Conservation (phyloP, 1,284 basidiomycete species). For the Ganoderma multipileum region DNA sequence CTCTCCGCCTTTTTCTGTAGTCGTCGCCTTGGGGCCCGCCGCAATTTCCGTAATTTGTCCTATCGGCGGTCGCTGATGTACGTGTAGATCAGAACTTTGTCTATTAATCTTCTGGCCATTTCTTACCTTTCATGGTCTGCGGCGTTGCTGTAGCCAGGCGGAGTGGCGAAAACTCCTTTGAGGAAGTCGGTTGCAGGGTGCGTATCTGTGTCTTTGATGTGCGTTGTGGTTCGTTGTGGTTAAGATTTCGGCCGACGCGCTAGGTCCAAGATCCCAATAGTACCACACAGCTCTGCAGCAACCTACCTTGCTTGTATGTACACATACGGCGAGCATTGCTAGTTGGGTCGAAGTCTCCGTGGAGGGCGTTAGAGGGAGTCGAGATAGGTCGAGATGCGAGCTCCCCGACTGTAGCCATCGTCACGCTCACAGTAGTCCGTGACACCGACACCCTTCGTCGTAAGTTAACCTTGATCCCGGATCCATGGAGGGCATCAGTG, state of each 20-base stretch:
- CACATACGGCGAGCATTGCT: too few relatives aligned
- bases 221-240: background rate
- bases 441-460: too few relatives aligned
- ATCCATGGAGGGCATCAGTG: background rate
- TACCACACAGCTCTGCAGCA: background rate
- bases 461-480: background rate
- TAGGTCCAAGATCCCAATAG: background rate
- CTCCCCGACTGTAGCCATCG: background rate
- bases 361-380: too few relatives aligned
- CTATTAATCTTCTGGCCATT: slow-evolving; percentile 21
- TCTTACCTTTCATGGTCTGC: background rate
- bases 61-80: slow-evolving; percentile 25
- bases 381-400: background rate
- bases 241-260: background rate
- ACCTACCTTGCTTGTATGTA: slow-evolving; percentile 9
- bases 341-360: too few relatives aligned
- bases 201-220: background rate
- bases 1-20: slow-evolving; percentile 17
- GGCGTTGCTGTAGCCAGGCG: background rate
- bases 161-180: background rate
- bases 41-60: slow-evolving; percentile 17
- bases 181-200: background rate
- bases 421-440: too few relatives aligned
- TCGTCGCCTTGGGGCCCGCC: slow-evolving; percentile 15
- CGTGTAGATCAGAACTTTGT: slow-evolving; percentile 23